Evolutionary conservation across 2,329 filamentous ascomycete genomes (phyloP), one percentile per base, ranked within the genome.

Genomic region (Xylariaceae sp.): DNA sequence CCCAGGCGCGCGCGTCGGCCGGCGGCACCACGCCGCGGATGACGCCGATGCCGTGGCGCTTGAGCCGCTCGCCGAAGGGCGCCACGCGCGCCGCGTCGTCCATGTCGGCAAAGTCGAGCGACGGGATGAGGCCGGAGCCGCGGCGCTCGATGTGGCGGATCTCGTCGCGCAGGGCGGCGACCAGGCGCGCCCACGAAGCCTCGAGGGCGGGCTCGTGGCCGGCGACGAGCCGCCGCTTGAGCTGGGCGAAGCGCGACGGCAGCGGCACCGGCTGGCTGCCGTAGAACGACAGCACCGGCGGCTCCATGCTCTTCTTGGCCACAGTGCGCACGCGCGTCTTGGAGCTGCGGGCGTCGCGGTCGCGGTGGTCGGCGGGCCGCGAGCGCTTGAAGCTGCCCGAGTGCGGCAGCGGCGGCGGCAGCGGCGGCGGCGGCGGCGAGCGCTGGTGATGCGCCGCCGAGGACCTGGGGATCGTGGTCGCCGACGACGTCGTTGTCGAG

Each of bases 21-120:
- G 65, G 61, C 9, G 76, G 69, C 2, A 85, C 60, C 24, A 82
- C 79, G 44, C 76, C 75, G 36, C 77, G 70, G 17, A 85, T 66
- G 14, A 85, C 70, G 25, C 75, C 79, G 9, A 77, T 71, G 33
- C 80, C 80, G 26, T 78, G 71, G 47, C 77, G 75, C 46, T 68
- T 68, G 32, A 80, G 63, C 47, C 73, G 70, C 30, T 61, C 60
- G 33, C 62, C 65, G 52, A 83, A 83, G 2, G 67, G 60, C 16
- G 68, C 60, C 3, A 72, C 67, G 32, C 70, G 65, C 34, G 63
- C 57, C 3, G 59, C 44, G 47, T 67, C 54, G 39, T 63, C 58
- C 16, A 76, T 65, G 39, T 73, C 67, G 46, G 56, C 49, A 40
- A 69, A 76, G 37, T 72, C 67, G 34, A 77, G 72, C 13, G 62